Base-by-base conservation (phyloP, 495 filamentous ascomycete genomes). In the Penicillium argentinense region DNA sequence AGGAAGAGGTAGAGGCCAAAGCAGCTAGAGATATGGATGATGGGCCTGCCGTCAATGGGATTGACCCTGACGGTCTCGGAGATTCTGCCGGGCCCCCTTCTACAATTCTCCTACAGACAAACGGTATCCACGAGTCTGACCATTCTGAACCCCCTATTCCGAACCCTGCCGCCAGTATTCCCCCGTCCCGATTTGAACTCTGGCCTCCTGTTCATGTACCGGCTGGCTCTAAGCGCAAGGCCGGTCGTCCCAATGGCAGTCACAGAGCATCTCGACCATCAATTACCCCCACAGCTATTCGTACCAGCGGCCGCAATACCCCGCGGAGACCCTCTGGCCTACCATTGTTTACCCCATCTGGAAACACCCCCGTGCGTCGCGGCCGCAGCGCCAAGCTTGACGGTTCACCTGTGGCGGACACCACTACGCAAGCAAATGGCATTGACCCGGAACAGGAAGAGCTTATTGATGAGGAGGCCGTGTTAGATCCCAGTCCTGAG, bases 151-250 rank as follows among this genome's bases (percentile, higher is more conserved):
- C 32, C 26, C 53, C 38, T 18, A 14, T 42, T 19, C 50, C 37
- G 42, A 61, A 68, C 18, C 68, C 68, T 14, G 63, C 69, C 18
- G 59, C 60, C 11, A 69, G 73, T 28, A 90, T 96, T 38, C 88
- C 90, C 0, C 77, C 87, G 1, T 84, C 78, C 24, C 78, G 90
- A 47, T 96, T 93, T 64, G 87, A 95, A 56, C 81, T 95, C 36
- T 92, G 86, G 57, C 91, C 91, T 27, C 86, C 87, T 3, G 72
- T 90, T n/a, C 85, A 81, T 44, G 76, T 80, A 7, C 64, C 76
- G 1, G 52, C 67, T n/a, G 37, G 40, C 1, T 62, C 68, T 14
- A 69, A 67, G 49, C 65, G 73, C 24, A 72, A 72, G 23, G 55
- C 69, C 36, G 74, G 74, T 18, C 74, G 80, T n/a, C 78, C 79